These are phyloP conservation scores for Lagenidium giganteum DNA, from an alignment of 352 stramenopile genomes.

Conservation along the genomic window DNA sequence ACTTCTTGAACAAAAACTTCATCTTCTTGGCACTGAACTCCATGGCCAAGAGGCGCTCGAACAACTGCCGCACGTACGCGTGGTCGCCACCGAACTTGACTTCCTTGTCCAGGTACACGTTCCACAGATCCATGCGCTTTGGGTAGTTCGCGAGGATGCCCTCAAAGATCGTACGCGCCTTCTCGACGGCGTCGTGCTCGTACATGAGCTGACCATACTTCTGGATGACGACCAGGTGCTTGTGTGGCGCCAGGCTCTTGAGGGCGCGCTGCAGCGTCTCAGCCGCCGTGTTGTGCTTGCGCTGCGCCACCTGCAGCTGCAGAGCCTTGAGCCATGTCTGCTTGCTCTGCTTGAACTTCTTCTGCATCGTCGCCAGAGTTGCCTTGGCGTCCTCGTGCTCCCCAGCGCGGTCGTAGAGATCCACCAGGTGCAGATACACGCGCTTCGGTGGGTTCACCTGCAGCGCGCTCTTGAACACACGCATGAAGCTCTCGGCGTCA, in stretches of 20 bases:
- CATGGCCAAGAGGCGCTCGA: conserved; percentile 87
- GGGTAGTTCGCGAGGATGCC: conserved; percentile 88
- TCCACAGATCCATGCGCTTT: conserved; percentile 93
- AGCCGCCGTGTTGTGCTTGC: conserved; percentile 65
- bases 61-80: conserved; percentile 70
- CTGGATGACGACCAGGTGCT: conserved; percentile 91
- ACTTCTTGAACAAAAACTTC: conserved; percentile 97
- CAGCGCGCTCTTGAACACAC: conserved; percentile 86
- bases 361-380: conserved; percentile 71
- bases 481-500: conserved; percentile 77
- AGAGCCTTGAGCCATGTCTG: conserved; percentile 77
- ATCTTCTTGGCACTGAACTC: conserved; percentile 95
- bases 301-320: conserved; percentile 67
- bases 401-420: conserved; percentile 70
- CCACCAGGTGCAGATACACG: conserved; percentile 89
- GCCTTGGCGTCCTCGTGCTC: conserved; percentile 58
- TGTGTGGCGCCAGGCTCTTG: conserved; percentile 88
- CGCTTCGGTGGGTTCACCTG: conserved; percentile 92
- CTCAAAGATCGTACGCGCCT: conserved; percentile 91
- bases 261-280: conserved; percentile 87
- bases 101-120: conserved; percentile 96
- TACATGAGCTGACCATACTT: conserved; percentile 93
- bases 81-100: conserved; percentile 83
- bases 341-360: conserved; percentile 86
- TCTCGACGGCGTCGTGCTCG: conserved; percentile 86